Base-by-base conservation (phyloP, 2,329 filamentous ascomycete genomes). In the Teratosphaeria nubilosa region DNA sequence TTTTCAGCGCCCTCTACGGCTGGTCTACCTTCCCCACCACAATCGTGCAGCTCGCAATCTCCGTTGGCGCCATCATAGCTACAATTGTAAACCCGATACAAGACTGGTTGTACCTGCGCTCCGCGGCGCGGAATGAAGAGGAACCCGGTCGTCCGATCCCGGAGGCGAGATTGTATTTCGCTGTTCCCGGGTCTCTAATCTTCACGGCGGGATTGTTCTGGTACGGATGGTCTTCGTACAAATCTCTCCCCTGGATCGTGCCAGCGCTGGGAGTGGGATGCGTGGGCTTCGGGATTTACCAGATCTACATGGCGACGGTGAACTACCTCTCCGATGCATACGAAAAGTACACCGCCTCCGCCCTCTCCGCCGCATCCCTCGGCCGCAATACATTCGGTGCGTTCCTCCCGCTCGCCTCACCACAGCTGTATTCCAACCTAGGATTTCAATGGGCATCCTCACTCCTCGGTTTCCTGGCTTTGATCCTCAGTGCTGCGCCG, bases 201-300 rank as follows among this genome's bases (percentile, higher is more conserved):
- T 72, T 78, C 45, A 67, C 71, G 0, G 75, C 70, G 0, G 77
- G 77, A 9, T 67, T 79, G 62, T 77, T 80, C 60, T 72, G 71
- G 55, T 79, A 77, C 59, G 77, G 71, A 0, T 79, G 77, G 76
- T 91, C 75, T 1, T 69, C 71, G 4, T 75, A 70, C 31, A 54
- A 72, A 0, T 56, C 53, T 3, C 48, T 77, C 0, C 74, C 70
- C 34, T 75, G 74, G 74, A 73, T 81, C 55, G 73, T 79, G 2
- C 77, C 79, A 0, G 76, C 81, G 4, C 64, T 81, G 14, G 32
- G 78, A 70, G 76, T 62, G 9, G 72, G 74, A 0, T 74, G 80
- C 20, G 80, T 79, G 68, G 80, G 78, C 0, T 78, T 76, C 69
- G 76, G 73, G 4, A 79, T 80, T 61, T 79, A 79, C 56, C 76